Base-by-base conservation (phyloP, 331 rosid genomes). In the Dryas integrifolia region DNA sequence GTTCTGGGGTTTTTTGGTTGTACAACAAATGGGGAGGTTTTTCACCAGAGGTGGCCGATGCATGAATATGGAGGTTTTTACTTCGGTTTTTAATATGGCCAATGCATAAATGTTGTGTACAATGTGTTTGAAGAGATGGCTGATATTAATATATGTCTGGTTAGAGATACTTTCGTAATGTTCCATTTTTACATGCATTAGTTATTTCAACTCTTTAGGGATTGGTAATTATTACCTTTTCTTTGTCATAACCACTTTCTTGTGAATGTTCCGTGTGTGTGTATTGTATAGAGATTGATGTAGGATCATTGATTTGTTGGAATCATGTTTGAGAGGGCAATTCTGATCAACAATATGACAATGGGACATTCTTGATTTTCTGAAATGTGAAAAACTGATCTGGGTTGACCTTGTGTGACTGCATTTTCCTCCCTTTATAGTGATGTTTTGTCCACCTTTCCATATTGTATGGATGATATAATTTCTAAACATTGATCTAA, bases 1-100 rank as follows among this genome's bases (percentile, higher is more conserved):
- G 30, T 67, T 60, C 72, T 72, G 59, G 79, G 65, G 35, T 73
- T 60, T 72, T 74, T 72, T 75, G 70, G 65, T 70, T 48, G 65
- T 72, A 62, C 64, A 61, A 26, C 39, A 72, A 61, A 3, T 63
- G 39, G 48, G 79, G 64, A 66, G 9, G 38, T 15, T 45, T 64
- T 50, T 65, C 44, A 65, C 43, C 52, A 72, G 65, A 35, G 65
- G 15, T 57, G 62, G 45, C 65, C 26, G 65, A 59, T 59, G 62
- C 62, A 24, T 57, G 24, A 57, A 57, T 9, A 13, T 39, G 45
- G 65, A 59, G 65, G 18, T 35, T 59, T 30, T 59, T 59, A 5
- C 24, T 26, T 11, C n/a, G 9, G 16, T 35, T 11, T 59, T 57
- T 51, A 13, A 44, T 59, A 59, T 35, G 45, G 65, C 65, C 44